Evolutionary conservation across 2,329 filamentous ascomycete genomes (phyloP).

Genomic region (Botrytis squamosa): DNA sequence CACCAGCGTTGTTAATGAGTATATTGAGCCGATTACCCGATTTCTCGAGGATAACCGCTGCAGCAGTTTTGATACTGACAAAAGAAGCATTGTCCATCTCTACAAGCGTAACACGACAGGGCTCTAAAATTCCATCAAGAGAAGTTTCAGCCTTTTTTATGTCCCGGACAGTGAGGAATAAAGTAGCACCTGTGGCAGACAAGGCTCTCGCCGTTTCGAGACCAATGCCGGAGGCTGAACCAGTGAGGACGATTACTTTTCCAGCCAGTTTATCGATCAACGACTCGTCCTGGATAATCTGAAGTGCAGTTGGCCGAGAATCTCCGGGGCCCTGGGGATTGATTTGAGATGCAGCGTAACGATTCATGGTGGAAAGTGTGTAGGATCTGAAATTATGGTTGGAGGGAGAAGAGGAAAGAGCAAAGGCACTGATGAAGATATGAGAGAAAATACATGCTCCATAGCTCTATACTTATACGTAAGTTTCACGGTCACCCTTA

Average conservation of each 20-base stretch:
- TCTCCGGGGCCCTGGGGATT: not conserved
- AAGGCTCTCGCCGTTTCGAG: not conserved
- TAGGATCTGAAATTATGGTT: not conserved
- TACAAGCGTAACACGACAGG: not conserved
- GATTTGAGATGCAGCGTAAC: not conserved
- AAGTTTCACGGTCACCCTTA: not conserved
- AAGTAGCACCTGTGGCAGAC: not conserved
- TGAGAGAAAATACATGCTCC: not conserved
- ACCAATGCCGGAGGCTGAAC: not conserved
- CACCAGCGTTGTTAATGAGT: not conserved
- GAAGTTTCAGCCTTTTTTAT: not conserved
- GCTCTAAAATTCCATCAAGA: not conserved
- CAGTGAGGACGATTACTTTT: not conserved
- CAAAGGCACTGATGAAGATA: not conserved
- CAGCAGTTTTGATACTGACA: not conserved
- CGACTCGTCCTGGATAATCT: not conserved
- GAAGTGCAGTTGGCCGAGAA: not conserved
- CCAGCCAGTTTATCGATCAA: not conserved
- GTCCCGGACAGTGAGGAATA: not conserved
- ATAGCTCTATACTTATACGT: not conserved
- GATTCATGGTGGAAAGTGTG: not conserved
- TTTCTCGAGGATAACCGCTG: not conserved
- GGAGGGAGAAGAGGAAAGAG: not conserved
- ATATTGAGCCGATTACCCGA: slow-evolving; percentile 25
- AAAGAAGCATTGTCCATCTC: not conserved